Percentiles rank a stretch among this genome's conserved stretches.
Evolutionary conservation across 306 rosid species (phyloP).

Genomic region (Cucumis melo): DNA sequence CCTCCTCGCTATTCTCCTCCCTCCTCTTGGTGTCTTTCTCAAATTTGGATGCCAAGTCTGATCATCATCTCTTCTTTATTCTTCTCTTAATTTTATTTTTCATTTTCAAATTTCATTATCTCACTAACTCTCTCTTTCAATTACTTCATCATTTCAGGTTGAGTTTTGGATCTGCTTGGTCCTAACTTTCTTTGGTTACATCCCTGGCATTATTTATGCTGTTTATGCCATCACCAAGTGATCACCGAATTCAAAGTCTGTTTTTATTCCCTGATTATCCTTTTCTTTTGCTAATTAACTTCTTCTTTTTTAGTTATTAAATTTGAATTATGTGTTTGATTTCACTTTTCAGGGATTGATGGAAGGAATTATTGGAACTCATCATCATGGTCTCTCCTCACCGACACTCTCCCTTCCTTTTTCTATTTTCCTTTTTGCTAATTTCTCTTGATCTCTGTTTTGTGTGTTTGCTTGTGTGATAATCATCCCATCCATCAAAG

Average conservation of each 20-base stretch:
- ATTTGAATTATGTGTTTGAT: not conserved
- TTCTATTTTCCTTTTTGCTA: too few relatives aligned
- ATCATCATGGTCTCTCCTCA: too few relatives aligned
- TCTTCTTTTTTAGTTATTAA: too few relatives aligned
- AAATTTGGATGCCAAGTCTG: slow-evolving; percentile 58
- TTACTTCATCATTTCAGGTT: slow-evolving; percentile 16
- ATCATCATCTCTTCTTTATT: too few relatives aligned
- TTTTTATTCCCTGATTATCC: too few relatives aligned
- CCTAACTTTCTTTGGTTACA: slow-evolving; percentile 46
- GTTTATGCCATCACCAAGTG: slow-evolving; percentile 56
- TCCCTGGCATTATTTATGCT: slow-evolving; percentile 77
- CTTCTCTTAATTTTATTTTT: too few relatives aligned
- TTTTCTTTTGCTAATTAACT: too few relatives aligned
- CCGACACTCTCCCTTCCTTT: too few relatives aligned
- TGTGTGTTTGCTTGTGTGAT: not conserved
- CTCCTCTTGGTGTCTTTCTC: slow-evolving; percentile 91
- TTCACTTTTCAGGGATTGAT: not conserved
- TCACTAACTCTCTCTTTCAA: too few relatives aligned
- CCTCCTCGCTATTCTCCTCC: slow-evolving; percentile 58
- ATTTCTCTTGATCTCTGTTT: not conserved
- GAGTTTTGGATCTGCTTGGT: slow-evolving; percentile 85
- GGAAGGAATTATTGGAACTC: too few relatives aligned
- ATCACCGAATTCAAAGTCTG: not conserved
- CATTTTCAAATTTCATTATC: not conserved
- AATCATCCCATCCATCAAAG: not conserved